Percentiles rank a stretch among this genome's conserved stretches.
Conservation (phyloP, 306 rosid genomes). For the Rosa rugosa region DNA sequence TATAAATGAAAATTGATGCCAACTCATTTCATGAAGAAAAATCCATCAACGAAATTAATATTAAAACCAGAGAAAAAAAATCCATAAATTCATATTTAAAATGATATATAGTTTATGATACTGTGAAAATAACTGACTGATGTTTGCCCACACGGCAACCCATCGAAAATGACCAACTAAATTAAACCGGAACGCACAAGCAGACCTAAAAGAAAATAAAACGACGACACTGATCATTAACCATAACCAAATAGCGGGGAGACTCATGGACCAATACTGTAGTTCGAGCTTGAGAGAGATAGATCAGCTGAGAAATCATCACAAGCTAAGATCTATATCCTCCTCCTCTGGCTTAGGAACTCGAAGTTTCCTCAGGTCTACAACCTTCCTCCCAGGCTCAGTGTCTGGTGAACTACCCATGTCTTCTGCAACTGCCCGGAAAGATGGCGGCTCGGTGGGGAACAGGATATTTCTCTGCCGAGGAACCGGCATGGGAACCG, state of each 20-base stretch:
- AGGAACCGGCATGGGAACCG: neutral
- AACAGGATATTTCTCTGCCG: neutral
- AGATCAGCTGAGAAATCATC: neutral
- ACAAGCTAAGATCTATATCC: too few species aligned
- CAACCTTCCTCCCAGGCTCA: too few species aligned
- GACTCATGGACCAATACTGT: neutral
- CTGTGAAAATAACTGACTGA: neutral
- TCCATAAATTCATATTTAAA: neutral
- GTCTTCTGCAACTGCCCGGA: neutral
- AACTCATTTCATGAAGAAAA: too few species aligned
- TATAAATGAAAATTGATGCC: too few species aligned
- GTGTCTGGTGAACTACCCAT: too few species aligned
- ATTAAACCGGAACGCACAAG: neutral
- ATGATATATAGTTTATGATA: neutral
- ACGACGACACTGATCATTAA: neutral
- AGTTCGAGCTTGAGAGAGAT: neutral
- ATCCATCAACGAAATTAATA: too few species aligned
- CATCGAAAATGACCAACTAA: neutral
- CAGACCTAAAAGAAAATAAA: neutral
- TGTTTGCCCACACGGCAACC: neutral
- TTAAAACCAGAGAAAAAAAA: too few species aligned
- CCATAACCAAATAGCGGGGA: neutral
- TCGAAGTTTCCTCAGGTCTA: neutral
- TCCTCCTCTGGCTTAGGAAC: neutral
- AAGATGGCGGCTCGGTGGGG: neutral